A percentile compares a stretch with the other conserved stretches of the same genome.
Conservation (phyloP, 2,329 filamentous ascomycete genomes). For the Coniochaeta sp. region DNA sequence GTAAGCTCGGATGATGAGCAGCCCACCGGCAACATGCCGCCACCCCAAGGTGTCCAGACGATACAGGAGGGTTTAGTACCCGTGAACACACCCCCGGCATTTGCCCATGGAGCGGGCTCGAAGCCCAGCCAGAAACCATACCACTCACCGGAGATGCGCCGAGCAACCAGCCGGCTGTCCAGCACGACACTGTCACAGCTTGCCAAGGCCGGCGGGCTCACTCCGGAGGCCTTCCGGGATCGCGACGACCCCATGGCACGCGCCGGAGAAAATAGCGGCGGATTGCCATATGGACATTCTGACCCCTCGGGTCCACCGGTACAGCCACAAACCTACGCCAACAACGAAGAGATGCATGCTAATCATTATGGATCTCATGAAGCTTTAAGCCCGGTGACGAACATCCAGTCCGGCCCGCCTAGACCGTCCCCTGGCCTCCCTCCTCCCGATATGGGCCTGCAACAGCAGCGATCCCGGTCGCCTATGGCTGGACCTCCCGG, state of each 20-base stretch:
- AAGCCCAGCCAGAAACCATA: slow-evolving; percentile 64
- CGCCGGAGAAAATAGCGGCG: slow-evolving; percentile 21
- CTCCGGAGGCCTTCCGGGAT: slow-evolving; percentile 25
- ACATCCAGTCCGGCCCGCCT: slow-evolving; percentile 24
- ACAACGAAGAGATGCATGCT: slow-evolving; percentile 44
- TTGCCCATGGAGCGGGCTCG: slow-evolving; percentile 67
- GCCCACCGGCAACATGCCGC: slow-evolving; percentile 20
- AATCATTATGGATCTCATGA: slow-evolving; percentile 47
- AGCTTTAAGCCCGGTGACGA: slow-evolving; percentile 33
- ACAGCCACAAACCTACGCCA: slow-evolving; percentile 40
- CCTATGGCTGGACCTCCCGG: slow-evolving; percentile 30
- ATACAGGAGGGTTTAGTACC: slow-evolving; percentile 27
- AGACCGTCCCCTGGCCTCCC: slow-evolving; percentile 28
- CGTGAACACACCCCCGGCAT: slow-evolving; percentile 72
- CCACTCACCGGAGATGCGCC: slow-evolving; percentile 69
- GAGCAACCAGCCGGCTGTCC: slow-evolving; percentile 79
- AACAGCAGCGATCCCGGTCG: slow-evolving; percentile 35
- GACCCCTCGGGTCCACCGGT: slow-evolving; percentile 39
- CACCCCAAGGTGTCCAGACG: background rate
- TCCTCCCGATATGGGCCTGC: slow-evolving; percentile 31
- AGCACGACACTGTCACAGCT: slow-evolving; percentile 74
- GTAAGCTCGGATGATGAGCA: slow-evolving; percentile 52
- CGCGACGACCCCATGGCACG: slow-evolving; percentile 10
- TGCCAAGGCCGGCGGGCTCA: slow-evolving; percentile 57
- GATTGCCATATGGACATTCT: slow-evolving; percentile 21